phyloP scores from a whole-genome alignment of 2,329 filamentous ascomycete genomes.

The Fusarium papillatum region DNA sequence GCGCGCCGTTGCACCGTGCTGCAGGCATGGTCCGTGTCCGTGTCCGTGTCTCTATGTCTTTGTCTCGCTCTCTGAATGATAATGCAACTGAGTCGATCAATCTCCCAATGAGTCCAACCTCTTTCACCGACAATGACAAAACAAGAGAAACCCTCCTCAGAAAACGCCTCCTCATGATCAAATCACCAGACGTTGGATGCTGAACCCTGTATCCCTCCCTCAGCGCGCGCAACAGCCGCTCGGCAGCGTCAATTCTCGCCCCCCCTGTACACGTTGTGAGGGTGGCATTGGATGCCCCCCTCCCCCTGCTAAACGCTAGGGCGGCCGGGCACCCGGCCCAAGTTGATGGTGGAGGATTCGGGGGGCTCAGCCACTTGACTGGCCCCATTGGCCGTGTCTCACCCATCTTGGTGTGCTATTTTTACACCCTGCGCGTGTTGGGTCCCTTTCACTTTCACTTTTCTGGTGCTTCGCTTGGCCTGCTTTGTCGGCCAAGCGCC shows the following conservation, averaged over 20 bases:
- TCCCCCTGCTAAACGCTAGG: constrained; percentile 32
- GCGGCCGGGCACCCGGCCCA: neutral
- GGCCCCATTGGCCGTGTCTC: constrained; percentile 30
- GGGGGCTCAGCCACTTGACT: constrained; percentile 25
- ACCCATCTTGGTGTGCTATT: constrained; percentile 32
- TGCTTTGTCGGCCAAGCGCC: neutral
- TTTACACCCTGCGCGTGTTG: constrained; percentile 35
- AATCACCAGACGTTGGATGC: constrained; percentile 18
- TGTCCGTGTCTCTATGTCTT: neutral
- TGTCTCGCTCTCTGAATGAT: neutral
- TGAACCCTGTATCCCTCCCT: neutral
- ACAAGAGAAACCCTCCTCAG: neutral
- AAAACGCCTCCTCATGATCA: constrained; percentile 12
- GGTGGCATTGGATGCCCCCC: constrained; percentile 15
- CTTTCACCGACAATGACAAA: neutral
- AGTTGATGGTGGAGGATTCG: constrained; percentile 11
- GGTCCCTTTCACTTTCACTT: neutral
- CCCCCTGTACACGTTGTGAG: constrained; percentile 18
- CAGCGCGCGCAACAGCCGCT: constrained; percentile 14
- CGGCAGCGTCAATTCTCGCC: constrained; percentile 30
- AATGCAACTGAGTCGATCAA: neutral
- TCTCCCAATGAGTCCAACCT: neutral
- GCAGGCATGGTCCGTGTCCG: constrained; percentile 7
- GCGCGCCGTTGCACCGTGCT: constrained; percentile 15
- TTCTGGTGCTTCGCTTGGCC: constrained; percentile 8